Conservation (phyloP, 2,329 filamentous ascomycete genomes). For the Penicillium sp. region DNA sequence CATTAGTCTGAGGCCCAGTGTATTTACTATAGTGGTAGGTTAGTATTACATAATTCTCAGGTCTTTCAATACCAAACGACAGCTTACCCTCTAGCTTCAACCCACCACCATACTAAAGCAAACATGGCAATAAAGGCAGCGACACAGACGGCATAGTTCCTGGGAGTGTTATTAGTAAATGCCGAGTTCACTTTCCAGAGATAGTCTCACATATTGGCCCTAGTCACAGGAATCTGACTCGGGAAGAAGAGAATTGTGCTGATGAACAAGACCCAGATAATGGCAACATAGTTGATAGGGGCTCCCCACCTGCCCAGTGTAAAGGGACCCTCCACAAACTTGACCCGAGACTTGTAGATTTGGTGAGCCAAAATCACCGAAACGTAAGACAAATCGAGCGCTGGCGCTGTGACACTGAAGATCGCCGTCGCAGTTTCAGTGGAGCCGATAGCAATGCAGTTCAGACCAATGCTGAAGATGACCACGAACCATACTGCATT, state of each 20-base stretch:
- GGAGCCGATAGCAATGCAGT: constrained; percentile 48
- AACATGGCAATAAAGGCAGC: constrained; percentile 50
- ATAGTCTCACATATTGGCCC: constrained; percentile 48
- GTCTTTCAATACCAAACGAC: not conserved
- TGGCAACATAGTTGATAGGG: constrained; percentile 56
- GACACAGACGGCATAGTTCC: constrained; percentile 52
- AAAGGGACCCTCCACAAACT: constrained; percentile 59
- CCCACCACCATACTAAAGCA: constrained; percentile 51
- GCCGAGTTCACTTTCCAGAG: not conserved
- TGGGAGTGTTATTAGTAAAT: constrained; percentile 13
- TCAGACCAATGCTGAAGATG: constrained; percentile 54
- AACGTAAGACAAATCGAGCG: constrained; percentile 56
- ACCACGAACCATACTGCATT: constrained; percentile 66
- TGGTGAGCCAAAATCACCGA: constrained; percentile 61
- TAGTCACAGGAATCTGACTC: constrained; percentile 48
- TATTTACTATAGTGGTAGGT: constrained; percentile 49
- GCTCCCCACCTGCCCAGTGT: constrained; percentile 57
- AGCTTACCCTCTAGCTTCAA: constrained; percentile 40
- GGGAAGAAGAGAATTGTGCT: constrained; percentile 61
- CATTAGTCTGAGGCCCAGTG: constrained; percentile 58
- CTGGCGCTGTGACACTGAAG: constrained; percentile 55
- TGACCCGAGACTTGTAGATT: constrained; percentile 53
- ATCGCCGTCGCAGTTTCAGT: constrained; percentile 49
- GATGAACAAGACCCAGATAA: constrained; percentile 64
- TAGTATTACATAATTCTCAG: not conserved